Conservation (phyloP, 1,284 basidiomycete species). For the Sporisorium exsertum region DNA sequence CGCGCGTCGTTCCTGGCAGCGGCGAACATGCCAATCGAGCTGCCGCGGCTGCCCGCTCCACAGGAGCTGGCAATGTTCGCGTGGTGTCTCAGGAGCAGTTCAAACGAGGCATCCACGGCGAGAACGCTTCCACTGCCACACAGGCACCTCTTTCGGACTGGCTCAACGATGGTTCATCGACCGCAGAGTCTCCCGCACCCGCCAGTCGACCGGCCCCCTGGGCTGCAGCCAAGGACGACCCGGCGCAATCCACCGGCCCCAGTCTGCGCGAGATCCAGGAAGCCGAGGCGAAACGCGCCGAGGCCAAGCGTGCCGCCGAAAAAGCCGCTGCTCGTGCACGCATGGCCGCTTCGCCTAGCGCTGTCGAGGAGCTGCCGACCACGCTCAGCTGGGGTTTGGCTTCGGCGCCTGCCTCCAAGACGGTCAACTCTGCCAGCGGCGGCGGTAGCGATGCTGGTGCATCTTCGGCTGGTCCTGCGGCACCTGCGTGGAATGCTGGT, state of each 20-base stretch:
- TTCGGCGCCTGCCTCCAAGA: slow-evolving; percentile 68
- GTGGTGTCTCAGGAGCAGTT: slow-evolving; percentile 60
- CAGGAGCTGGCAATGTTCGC: slow-evolving; percentile 51
- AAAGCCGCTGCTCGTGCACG: slow-evolving; percentile 66
- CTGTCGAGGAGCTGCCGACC: slow-evolving; percentile 53
- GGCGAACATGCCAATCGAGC: slow-evolving; percentile 30
- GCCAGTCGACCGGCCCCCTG: slow-evolving; percentile 62
- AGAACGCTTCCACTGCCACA: slow-evolving; percentile 4
- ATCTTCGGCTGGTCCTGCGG: slow-evolving; percentile 73
- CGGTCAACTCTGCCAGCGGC: slow-evolving; percentile 67
- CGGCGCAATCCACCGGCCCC: slow-evolving; percentile 43
- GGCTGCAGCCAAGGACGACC: slow-evolving; percentile 60
- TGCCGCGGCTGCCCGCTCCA: slow-evolving; percentile 29
- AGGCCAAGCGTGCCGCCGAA: slow-evolving; percentile 73
- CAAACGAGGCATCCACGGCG: slow-evolving; percentile 32
- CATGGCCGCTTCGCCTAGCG: slow-evolving; percentile 56
- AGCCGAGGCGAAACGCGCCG: slow-evolving; percentile 84
- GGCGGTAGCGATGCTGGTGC: slow-evolving; percentile 76
- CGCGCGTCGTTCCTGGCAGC: slow-evolving; percentile 16
- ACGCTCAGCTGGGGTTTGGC: slow-evolving; percentile 72
- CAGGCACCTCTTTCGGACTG: slow-evolving; percentile 50
- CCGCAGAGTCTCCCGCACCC: slow-evolving; percentile 24
- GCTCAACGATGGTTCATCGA: slow-evolving; percentile 35
- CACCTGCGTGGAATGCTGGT: slow-evolving; percentile 60
- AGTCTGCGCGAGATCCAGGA: slow-evolving; percentile 96